These are phyloP conservation scores for Aspergillus mulundensis DNA, from an alignment of 495 filamentous ascomycete genomes.

Conservation along the genomic window DNA sequence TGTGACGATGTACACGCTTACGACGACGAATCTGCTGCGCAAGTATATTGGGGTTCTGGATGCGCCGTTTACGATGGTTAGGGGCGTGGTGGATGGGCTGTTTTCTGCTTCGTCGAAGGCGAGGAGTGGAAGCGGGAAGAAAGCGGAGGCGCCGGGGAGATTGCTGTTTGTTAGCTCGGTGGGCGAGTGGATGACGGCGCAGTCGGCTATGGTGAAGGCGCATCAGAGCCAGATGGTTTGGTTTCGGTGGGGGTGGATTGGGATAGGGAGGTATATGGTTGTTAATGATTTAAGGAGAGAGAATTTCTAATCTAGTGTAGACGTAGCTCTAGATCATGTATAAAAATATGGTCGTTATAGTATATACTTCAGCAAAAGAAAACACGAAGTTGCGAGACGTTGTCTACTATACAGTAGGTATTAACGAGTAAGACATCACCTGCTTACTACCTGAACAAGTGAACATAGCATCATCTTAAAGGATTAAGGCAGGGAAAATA, in stretches of 20 bases:
- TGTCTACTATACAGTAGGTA: too few relatives aligned
- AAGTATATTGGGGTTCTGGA: slow-evolving; percentile 83
- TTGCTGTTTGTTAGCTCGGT: slow-evolving; percentile 68
- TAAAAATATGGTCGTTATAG: too few relatives aligned
- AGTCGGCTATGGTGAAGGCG: slow-evolving; percentile 78
- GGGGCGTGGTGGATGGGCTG: slow-evolving; percentile 37
- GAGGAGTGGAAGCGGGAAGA: slow-evolving; percentile 22
- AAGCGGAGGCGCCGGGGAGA: slow-evolving; percentile 41
- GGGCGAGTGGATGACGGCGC: slow-evolving; percentile 59
- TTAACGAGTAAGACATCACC: too few relatives aligned
- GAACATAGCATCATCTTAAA: too few relatives aligned
- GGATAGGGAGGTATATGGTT: slow-evolving; percentile 86
- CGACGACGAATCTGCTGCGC: slow-evolving; percentile 59
- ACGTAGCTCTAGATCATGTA: too few relatives aligned
- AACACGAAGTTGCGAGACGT: too few relatives aligned
- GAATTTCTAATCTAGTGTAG: slow-evolving; percentile 6
- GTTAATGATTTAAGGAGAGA: slow-evolving; percentile 83
- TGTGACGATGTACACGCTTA: slow-evolving; percentile 79
- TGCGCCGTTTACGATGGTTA: slow-evolving; percentile 57
- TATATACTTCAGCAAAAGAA: too few relatives aligned
- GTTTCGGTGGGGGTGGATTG: slow-evolving; percentile 97
- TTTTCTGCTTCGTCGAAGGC: slow-evolving; percentile 28
- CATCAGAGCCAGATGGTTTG: slow-evolving; percentile 97
- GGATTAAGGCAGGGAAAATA: too few relatives aligned
- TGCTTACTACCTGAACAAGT: too few relatives aligned